These are phyloP conservation scores for Inga laurina DNA, from an alignment of 306 rosid genomes.

Conservation along the genomic window DNA sequence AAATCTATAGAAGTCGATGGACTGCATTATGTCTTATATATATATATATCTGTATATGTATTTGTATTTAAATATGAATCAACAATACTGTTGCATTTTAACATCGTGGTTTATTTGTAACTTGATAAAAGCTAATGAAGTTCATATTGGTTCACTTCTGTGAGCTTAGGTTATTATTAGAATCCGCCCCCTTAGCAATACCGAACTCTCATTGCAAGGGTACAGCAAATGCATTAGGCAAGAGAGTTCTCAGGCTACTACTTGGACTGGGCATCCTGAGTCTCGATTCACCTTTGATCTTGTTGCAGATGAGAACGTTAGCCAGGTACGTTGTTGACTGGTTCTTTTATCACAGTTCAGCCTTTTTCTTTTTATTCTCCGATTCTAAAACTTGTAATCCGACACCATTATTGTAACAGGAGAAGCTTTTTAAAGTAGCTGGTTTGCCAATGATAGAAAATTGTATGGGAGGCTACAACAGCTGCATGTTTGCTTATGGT, in stretches of 20 bases:
- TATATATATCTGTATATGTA: too few relatives aligned
- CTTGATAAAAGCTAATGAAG: slow-evolving; percentile 11
- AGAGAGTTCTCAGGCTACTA: slow-evolving; percentile 74
- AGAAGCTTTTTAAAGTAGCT: slow-evolving; percentile 86
- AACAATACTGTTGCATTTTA: not conserved
- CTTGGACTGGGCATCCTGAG: slow-evolving; percentile 97
- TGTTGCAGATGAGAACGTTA: slow-evolving; percentile 93
- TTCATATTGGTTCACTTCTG: slow-evolving; percentile 16
- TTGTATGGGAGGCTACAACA: slow-evolving; percentile 94
- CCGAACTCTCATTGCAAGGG: slow-evolving; percentile 90
- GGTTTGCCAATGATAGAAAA: slow-evolving; percentile 97
- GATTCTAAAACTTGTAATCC: slow-evolving; percentile 27
- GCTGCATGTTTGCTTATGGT: slow-evolving; percentile 99
- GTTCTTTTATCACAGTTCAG: not conserved
- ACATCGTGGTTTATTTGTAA: not conserved
- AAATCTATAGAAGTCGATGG: not conserved
- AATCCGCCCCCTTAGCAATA: slow-evolving; percentile 83
- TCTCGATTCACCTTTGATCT: slow-evolving; percentile 90
- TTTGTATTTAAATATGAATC: not conserved
- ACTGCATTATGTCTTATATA: not conserved
- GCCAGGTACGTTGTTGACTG: slow-evolving; percentile 63
- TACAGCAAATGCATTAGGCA: slow-evolving; percentile 76
- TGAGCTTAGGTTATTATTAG: slow-evolving; percentile 82
- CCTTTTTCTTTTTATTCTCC: not conserved
- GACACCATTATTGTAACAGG: slow-evolving; percentile 53